Evolutionary conservation across 768 basidiomycete species (phyloP), one percentile per base, ranked within the genome.

Genomic region (Russula lepida): DNA sequence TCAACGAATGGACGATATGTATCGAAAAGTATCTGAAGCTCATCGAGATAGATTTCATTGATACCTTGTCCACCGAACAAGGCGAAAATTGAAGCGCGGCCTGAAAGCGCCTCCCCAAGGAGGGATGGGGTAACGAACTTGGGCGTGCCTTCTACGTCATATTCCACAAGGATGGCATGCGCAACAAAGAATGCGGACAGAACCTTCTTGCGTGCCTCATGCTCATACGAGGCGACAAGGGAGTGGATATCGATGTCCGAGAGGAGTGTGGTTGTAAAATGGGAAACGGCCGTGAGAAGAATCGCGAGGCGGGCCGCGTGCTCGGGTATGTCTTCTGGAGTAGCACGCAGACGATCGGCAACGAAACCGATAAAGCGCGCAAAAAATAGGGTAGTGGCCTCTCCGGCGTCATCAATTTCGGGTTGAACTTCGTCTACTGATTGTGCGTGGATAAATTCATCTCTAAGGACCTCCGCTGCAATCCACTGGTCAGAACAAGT

Each of bases 21-120:
- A 74, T 97, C 88, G 74, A 90, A 94, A 54, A 98, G 85, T 53
- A 79, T 76, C 76, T 95, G 90, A 21, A 99, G 81, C 73, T 98
- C 97, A 72, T 95, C 91, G 72, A 98, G 93, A 77, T 98, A 99
- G 62, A 95, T 89, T 71, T 98, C 97, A 74, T 98, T 98, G 61
- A 89, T 92, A 60, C 97, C 97, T 74, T 99, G 97, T 15, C 97
- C 97, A 54, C 95, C 95, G 71, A 99, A 99, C 43, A 99, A 78
- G 54, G 92, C 95, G 74, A 89, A 98, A 68, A 98, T 76, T 50
- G 81, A 88, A 56, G 83, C 86, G 47, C 85, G 80, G 49, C 82
- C 81, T n/a, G 78, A 71, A 49, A 74, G 69, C 35, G 83, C 83
- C 41, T 86, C 85, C 12, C 77, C 72, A 59, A 95, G 74, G 25